A percentile compares a stretch with the other conserved stretches of the same genome.
Evolutionary conservation across 768 basidiomycete genomes (phyloP).

Genomic region (Leccinum imitatum): DNA sequence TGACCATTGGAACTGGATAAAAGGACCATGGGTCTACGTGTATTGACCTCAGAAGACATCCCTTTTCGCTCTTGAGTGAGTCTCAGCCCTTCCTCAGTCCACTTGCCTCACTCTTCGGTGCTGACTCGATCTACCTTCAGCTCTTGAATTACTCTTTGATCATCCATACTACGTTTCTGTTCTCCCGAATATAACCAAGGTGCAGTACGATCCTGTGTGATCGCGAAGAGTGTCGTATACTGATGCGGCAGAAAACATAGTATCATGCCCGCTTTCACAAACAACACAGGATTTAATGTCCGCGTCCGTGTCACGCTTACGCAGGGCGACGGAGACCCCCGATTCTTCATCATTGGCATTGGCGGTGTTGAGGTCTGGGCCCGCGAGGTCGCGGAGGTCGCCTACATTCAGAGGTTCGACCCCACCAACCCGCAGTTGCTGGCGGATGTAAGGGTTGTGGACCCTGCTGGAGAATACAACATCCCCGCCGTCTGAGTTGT

Average conservation of each 20-base stretch:
- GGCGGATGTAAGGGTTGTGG: too few species aligned
- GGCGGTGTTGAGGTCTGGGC: accelerated
- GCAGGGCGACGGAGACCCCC: accelerated
- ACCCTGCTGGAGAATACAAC: too few species aligned
- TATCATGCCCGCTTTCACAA: neutral
- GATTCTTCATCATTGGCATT: accelerated
- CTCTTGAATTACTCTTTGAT: neutral
- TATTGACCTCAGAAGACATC: too few species aligned
- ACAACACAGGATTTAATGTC: accelerated
- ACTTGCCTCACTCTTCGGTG: too few species aligned
- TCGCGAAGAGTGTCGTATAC: too few species aligned
- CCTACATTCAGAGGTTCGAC: too few species aligned
- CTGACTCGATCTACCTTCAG: too few species aligned
- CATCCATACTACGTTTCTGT: neutral
- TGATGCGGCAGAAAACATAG: neutral
- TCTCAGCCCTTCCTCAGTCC: too few species aligned
- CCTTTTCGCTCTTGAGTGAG: too few species aligned
- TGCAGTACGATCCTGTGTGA: too few species aligned
- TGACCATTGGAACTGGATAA: neutral
- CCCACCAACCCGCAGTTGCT: accelerated
- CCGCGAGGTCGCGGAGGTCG: neutral
- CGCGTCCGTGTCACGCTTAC: neutral
- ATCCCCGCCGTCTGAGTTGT: too few species aligned
- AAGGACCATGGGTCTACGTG: neutral
- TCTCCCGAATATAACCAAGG: neutral